These are phyloP conservation scores for Kuraishia cidri DNA, from an alignment of 805 yeast genomes.

Conservation along the genomic window DNA sequence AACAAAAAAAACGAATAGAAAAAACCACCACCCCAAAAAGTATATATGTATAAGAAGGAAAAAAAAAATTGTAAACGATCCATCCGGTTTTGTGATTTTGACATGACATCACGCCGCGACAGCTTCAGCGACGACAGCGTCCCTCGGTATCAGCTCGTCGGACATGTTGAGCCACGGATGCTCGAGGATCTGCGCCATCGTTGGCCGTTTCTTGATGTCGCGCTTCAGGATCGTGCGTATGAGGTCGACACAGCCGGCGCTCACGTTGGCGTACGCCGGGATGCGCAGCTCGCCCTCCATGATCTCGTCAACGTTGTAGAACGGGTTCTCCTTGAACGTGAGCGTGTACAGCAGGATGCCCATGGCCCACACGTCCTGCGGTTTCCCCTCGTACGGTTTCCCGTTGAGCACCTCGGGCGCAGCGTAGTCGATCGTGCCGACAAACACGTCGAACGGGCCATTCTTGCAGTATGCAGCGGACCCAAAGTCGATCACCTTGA, in stretches of 20 bases:
- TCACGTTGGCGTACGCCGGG: constrained; percentile 44
- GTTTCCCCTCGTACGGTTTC: constrained; percentile 80
- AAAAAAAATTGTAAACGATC: too few species aligned
- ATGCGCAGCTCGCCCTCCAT: constrained; percentile 80
- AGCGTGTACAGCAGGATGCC: constrained; percentile 88
- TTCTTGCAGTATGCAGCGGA: constrained; percentile 84
- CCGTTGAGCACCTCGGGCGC: constrained; percentile 95
- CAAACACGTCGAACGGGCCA: constrained; percentile 96
- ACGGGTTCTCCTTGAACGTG: constrained; percentile 90
- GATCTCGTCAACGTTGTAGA: constrained; percentile 91
- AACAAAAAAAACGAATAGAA: not conserved
- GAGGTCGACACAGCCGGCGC: constrained; percentile 51
- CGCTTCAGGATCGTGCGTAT: constrained; percentile 63
- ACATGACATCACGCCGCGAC: too few species aligned
- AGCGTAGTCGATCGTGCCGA: constrained; percentile 95
- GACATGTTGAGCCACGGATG: constrained; percentile 54
- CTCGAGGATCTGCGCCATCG: constrained; percentile 58
- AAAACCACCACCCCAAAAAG: not conserved
- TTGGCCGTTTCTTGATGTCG: constrained; percentile 58
- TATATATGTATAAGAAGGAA: too few species aligned
- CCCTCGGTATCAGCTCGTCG: too few species aligned
- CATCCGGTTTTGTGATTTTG: too few species aligned
- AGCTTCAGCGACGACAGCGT: too few species aligned
- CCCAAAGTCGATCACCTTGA: constrained; percentile 90
- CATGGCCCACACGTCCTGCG: constrained; percentile 96